These are phyloP conservation scores for Tuber calosporum DNA, from an alignment of 495 filamentous ascomycete species.

Conservation along the genomic window DNA sequence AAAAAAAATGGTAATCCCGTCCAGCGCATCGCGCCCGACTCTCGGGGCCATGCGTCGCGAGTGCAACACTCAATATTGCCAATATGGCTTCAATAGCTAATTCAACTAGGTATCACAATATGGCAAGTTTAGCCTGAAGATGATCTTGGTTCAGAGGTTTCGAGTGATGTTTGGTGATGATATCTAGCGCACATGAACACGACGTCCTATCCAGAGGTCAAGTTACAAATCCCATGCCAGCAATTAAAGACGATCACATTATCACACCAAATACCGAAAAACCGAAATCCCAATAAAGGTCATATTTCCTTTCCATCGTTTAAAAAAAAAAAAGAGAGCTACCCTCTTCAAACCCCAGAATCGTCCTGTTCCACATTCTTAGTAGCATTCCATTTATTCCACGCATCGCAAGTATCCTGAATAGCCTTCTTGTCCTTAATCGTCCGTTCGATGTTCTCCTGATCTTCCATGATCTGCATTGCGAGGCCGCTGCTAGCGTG, in stretches of 20 bases:
- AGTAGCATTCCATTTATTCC: not conserved
- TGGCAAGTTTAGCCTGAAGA: not conserved
- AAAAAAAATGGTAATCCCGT: not conserved
- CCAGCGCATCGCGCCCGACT: not conserved
- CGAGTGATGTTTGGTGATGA: not conserved
- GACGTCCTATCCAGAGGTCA: not conserved
- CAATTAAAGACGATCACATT: not conserved
- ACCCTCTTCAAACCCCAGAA: not conserved
- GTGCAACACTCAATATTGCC: not conserved
- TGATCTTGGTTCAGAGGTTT: not conserved
- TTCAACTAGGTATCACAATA: no score
- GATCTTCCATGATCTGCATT: conserved; percentile 2
- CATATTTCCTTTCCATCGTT: not conserved
- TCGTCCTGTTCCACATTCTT: not conserved
- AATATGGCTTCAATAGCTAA: no score
- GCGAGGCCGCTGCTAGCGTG: not conserved
- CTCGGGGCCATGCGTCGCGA: not conserved
- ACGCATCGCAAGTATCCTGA: not conserved
- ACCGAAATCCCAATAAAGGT: not conserved
- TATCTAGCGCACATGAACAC: not conserved
- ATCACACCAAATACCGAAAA: not conserved
- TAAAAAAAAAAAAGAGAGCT: not conserved
- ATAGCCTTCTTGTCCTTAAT: not conserved
- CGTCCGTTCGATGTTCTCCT: not conserved
- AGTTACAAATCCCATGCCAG: not conserved